Evolutionary conservation across 139 green algal species (phyloP).

Genomic region (Nannochloris sp.): DNA sequence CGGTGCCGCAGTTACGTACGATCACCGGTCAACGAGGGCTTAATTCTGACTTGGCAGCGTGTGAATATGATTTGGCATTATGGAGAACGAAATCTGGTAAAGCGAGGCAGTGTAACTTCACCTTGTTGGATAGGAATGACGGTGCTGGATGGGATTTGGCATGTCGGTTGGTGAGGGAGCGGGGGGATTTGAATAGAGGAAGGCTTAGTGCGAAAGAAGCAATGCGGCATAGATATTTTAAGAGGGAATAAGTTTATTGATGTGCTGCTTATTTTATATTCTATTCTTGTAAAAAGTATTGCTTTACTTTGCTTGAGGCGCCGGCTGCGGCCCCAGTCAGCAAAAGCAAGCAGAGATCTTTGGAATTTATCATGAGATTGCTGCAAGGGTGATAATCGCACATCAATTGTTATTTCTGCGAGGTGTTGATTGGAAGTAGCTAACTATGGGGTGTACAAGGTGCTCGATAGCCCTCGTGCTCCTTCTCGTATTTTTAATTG

Average conservation of each 20-base stretch:
- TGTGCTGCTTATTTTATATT: not conserved
- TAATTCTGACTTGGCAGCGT: constrained; percentile 23
- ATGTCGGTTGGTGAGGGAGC: constrained; percentile 50
- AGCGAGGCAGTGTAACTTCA: constrained; percentile 47
- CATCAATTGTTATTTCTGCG: too few relatives aligned
- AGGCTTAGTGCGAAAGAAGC: constrained; percentile 54
- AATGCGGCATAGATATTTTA: constrained; percentile 71
- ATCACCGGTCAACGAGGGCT: constrained; percentile 35
- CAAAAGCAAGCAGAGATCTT: too few relatives aligned
- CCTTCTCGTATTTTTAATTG: too few relatives aligned
- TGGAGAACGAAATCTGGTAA: constrained; percentile 29
- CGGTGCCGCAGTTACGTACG: constrained; percentile 66
- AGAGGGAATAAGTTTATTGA: not conserved
- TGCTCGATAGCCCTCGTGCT: too few relatives aligned
- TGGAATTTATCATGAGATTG: too few relatives aligned
- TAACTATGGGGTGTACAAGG: too few relatives aligned
- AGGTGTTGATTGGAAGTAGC: too few relatives aligned
- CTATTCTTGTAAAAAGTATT: not conserved
- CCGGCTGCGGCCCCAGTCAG: too few relatives aligned
- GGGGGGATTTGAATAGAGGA: constrained; percentile 57
- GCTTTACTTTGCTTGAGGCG: too few relatives aligned
- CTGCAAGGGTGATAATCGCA: too few relatives aligned
- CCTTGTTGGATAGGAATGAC: constrained; percentile 58
- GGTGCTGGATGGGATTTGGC: constrained; percentile 77
- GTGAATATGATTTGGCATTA: constrained; percentile 40